These are phyloP conservation scores for Lolium multiflorum DNA, from an alignment of 176 grass and related monocot species.

Conservation along the genomic window DNA sequence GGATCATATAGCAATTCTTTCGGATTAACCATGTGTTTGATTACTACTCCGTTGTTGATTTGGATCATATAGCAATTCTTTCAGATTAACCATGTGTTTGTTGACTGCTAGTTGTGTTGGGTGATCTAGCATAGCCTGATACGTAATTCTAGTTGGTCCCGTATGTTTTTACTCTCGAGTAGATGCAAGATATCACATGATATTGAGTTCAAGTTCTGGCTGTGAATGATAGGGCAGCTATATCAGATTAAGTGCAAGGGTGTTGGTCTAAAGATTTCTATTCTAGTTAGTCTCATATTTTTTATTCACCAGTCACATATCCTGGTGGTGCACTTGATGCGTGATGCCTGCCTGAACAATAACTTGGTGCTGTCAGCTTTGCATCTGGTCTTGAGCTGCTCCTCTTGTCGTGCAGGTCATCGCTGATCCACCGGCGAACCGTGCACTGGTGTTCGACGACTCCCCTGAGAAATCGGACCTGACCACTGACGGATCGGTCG, in stretches of 20 bases:
- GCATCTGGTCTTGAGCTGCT: slow-evolving; percentile 13
- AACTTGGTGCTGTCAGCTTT: neutral
- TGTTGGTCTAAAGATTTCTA: neutral
- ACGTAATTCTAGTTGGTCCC: neutral
- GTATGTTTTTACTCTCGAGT: neutral
- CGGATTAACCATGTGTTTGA: neutral
- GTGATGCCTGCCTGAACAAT: neutral
- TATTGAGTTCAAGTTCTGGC: neutral
- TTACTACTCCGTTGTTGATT: no score
- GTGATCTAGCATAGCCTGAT: neutral
- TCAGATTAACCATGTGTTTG: neutral
- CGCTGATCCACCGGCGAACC: slow-evolving; percentile 47
- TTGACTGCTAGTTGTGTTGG: neutral
- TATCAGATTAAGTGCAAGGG: neutral
- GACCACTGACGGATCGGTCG: slow-evolving; percentile 33
- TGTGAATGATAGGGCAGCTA: neutral
- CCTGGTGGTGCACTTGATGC: neutral
- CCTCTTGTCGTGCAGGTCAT: slow-evolving; percentile 30
- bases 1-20: neutral
- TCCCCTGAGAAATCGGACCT: slow-evolving; percentile 63
- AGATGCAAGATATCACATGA: neutral
- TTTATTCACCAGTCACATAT: neutral
- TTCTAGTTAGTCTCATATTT: neutral
- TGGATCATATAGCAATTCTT: neutral
- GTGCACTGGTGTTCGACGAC: slow-evolving; percentile 80